Evolutionary conservation across 495 filamentous ascomycete species (phyloP).

Genomic region (Hypoxylon fragiforme): DNA sequence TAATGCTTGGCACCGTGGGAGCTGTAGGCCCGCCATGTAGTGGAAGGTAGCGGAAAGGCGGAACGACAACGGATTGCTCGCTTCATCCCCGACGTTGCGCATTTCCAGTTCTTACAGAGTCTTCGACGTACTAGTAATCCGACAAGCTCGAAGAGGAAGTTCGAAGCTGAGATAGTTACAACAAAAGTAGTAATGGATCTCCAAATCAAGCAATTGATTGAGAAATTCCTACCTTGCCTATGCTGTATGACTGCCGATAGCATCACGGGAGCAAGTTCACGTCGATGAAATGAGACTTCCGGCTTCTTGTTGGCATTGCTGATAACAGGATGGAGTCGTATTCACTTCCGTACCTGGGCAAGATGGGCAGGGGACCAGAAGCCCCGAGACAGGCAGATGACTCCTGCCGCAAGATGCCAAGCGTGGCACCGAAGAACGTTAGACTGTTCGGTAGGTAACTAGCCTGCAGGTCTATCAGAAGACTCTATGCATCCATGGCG

Average conservation of each 20-base stretch:
- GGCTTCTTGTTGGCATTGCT: conserved; percentile 16
- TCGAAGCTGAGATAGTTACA: conserved; percentile 12
- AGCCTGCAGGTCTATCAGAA: background rate
- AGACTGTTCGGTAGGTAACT: conserved; percentile 7
- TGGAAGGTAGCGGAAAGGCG: conserved; percentile 30
- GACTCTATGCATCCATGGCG: conserved; percentile 8
- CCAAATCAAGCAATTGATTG: conserved; percentile 23
- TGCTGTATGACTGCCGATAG: conserved; percentile 24
- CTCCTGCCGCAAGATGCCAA: conserved; percentile 26
- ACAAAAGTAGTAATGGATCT: conserved; percentile 28
- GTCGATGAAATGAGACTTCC: conserved; percentile 22
- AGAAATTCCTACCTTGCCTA: conserved; percentile 2
- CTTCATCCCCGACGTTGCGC: conserved; percentile 8
- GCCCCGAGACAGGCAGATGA: conserved; percentile 29
- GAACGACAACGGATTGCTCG: conserved; percentile 15
- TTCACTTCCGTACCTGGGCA: conserved; percentile 22
- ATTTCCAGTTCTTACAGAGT: background rate
- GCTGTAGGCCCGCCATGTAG: conserved; percentile 13
- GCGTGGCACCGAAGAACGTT: conserved; percentile 11
- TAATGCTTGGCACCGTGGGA: conserved; percentile 20
- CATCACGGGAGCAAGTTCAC: conserved; percentile 28
- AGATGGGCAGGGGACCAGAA: conserved; percentile 26
- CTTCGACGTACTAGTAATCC: conserved; percentile 29
- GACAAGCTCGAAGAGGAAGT: conserved; percentile 32
- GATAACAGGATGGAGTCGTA: conserved; percentile 32